Percentiles rank a stretch among this genome's conserved stretches.
Conservation (phyloP, 1,284 basidiomycete species). For the Cystobasidium pallidum region DNA sequence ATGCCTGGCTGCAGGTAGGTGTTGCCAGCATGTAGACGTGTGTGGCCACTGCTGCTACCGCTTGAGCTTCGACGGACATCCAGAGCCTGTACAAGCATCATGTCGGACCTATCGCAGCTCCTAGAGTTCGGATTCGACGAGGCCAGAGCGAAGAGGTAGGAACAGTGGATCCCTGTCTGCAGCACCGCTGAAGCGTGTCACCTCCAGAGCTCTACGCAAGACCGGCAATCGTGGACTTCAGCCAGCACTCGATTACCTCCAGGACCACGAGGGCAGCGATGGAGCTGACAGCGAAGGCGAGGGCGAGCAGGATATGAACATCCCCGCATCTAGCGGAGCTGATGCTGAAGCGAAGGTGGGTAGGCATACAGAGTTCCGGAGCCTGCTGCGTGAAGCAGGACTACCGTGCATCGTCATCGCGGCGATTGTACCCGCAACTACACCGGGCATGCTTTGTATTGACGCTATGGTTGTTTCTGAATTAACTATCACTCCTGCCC, state of each 20-base stretch:
- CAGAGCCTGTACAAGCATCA: not conserved
- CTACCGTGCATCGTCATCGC: not conserved
- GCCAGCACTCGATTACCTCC: constrained; percentile 46
- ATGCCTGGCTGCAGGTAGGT: not conserved
- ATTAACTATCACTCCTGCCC: not conserved
- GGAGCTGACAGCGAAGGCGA: constrained; percentile 39
- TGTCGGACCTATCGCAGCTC: constrained; percentile 34
- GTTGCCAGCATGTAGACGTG: not conserved
- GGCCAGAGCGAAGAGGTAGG: constrained; percentile 35
- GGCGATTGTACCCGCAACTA: not conserved
- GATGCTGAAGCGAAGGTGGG: constrained; percentile 42
- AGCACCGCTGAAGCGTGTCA: not conserved
- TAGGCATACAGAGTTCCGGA: not conserved
- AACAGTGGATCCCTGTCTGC: not conserved
- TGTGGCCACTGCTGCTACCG: too few species aligned
- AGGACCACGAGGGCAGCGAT: constrained; percentile 40
- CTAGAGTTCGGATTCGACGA: constrained; percentile 42
- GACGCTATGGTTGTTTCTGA: too few species aligned
- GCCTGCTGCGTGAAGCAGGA: not conserved
- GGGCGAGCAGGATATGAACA: constrained; percentile 2
- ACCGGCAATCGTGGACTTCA: constrained; percentile 47
- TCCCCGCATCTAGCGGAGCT: constrained; percentile 5
- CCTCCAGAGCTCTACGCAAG: constrained; percentile 40
- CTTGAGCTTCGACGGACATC: not conserved
- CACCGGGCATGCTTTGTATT: too few species aligned